phyloP scores from a whole-genome alignment of 192 early-diverging fungal species.

The Coemansia sp. region DNA sequence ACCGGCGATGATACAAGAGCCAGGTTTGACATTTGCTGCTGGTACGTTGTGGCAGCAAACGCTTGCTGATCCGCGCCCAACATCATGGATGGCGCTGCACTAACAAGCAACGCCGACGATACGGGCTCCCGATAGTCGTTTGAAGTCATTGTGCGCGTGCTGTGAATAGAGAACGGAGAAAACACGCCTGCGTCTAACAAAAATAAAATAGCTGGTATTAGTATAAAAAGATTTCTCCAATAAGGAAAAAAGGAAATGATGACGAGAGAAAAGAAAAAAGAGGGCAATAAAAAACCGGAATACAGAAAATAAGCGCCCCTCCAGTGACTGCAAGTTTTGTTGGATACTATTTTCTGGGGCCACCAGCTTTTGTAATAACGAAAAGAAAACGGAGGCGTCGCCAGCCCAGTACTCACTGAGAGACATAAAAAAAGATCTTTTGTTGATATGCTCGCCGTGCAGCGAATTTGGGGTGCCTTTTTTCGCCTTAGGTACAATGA shows the following conservation, averaged over 20 bases:
- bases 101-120: not conserved
- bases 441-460: not conserved
- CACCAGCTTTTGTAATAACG: not conserved
- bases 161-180: slow-evolving; percentile 1
- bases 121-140: not conserved
- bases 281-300: too few species aligned
- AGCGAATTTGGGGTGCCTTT: not conserved
- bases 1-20: not conserved
- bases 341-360: not conserved
- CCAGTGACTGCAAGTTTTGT: too few species aligned
- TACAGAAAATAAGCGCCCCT: too few species aligned
- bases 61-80: not conserved
- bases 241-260: not conserved
- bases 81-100: not conserved
- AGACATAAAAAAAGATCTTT: not conserved
- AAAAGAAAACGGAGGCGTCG: not conserved
- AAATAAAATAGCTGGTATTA: not conserved
- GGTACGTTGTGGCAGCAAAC: not conserved
- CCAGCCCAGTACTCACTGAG: not conserved
- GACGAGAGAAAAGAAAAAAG: not conserved
- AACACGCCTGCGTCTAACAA: not conserved
- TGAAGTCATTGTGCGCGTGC: not conserved
- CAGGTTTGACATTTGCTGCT: not conserved
- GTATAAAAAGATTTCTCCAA: not conserved
- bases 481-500: not conserved